These are phyloP conservation scores for Neurospora intermedia DNA, from an alignment of 495 filamentous ascomycete species.

Conservation along the genomic window DNA sequence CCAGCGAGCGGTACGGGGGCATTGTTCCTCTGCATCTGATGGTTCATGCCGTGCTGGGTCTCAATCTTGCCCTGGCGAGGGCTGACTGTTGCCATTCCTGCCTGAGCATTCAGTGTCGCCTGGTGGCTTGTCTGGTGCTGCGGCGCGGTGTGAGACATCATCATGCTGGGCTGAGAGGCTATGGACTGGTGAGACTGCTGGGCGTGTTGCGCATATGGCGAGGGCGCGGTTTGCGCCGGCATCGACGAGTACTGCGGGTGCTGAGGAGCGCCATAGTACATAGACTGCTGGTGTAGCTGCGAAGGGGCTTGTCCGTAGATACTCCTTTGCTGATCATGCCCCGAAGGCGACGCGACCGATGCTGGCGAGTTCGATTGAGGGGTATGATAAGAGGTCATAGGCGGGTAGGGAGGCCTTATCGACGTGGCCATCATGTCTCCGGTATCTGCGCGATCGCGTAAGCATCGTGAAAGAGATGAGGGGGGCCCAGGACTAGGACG, in stretches of 20 bases:
- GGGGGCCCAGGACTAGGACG: slow-evolving; percentile 3
- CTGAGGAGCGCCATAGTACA: slow-evolving; percentile 51
- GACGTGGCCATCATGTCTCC: slow-evolving; percentile 91
- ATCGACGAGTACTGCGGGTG: slow-evolving; percentile 62
- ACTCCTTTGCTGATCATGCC: slow-evolving; percentile 77
- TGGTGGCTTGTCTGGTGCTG: slow-evolving; percentile 41
- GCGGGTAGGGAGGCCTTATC: slow-evolving; percentile 73
- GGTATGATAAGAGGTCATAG: slow-evolving; percentile 75
- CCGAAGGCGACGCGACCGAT: slow-evolving; percentile 85
- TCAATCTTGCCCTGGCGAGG: slow-evolving; percentile 51
- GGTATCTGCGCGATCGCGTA: slow-evolving; percentile 46
- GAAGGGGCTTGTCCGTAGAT: slow-evolving; percentile 75
- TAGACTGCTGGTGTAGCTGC: slow-evolving; percentile 63
- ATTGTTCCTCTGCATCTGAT: slow-evolving; percentile 42
- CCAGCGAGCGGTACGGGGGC: slow-evolving; percentile 41
- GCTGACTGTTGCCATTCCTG: slow-evolving; percentile 46
- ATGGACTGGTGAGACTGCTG: slow-evolving; percentile 56
- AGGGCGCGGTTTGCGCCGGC: slow-evolving; percentile 49
- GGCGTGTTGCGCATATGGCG: slow-evolving; percentile 67
- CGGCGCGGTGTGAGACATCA: slow-evolving; percentile 45
- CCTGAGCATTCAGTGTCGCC: slow-evolving; percentile 33
- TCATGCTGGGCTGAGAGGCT: slow-evolving; percentile 43
- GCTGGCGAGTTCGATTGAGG: slow-evolving; percentile 92
- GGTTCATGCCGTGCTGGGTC: slow-evolving; percentile 39
- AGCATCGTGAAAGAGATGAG: slow-evolving; percentile 11